Evolutionary conservation across 306 rosid species (phyloP).

Genomic region (Cotoneaster glaucophyllus): DNA sequence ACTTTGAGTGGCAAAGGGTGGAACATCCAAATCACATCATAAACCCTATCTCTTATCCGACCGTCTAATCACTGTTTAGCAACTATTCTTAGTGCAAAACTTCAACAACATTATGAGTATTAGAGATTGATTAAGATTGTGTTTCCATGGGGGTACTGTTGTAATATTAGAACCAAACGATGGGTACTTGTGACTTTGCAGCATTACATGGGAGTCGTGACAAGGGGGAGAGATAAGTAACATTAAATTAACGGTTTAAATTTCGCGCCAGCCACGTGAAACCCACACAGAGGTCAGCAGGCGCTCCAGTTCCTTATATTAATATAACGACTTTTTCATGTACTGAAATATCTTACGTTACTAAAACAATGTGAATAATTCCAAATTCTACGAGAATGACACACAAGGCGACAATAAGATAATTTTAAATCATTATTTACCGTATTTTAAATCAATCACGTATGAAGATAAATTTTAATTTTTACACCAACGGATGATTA

Average conservation of each 20-base stretch:
- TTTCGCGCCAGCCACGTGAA: constrained; percentile 30
- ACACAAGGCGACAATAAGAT: not conserved
- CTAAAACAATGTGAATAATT: not conserved
- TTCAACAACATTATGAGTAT: not conserved
- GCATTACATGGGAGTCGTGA: not conserved
- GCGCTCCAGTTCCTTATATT: not conserved
- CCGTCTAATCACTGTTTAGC: not conserved
- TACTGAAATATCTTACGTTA: not conserved
- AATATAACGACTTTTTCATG: not conserved
- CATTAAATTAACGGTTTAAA: not conserved
- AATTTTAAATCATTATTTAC: no score
- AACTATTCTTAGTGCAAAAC: not conserved
- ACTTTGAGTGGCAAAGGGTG: not conserved
- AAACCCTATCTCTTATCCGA: not conserved
- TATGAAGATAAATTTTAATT: no score
- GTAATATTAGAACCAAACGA: not conserved
- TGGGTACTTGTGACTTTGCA: not conserved
- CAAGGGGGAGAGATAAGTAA: no score
- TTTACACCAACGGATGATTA: no score
- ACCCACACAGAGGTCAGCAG: constrained; percentile 12
- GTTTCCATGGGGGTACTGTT: not conserved
- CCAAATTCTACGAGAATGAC: not conserved
- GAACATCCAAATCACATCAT: not conserved
- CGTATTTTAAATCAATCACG: no score
- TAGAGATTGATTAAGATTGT: not conserved